Base-by-base conservation (phyloP, 768 basidiomycete species). In the Zangia roseola region DNA sequence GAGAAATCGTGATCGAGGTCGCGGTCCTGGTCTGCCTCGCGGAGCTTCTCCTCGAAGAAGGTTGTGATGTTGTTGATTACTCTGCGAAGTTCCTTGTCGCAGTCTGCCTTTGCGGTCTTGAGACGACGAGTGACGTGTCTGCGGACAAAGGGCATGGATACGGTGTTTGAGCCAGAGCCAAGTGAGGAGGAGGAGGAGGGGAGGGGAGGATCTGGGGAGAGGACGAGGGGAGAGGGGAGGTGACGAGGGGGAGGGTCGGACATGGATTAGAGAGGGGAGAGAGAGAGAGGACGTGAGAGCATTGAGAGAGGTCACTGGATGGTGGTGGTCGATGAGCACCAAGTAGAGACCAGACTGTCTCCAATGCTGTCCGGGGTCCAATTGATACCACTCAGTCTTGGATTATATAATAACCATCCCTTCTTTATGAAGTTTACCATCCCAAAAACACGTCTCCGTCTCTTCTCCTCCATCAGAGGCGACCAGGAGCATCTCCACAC, bases 61-160 rank as follows among this genome's bases (percentile, higher is more conserved):
- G 83, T 70, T 54, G 95, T 95, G 75, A 99, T 94, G 52, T 85
- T 91, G 70, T 91, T 86, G 51, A 94, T 92, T 64, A 97, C 89
- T 64, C 92, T 87, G 63, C 87, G 85, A 9, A 99, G 82, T 70
- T 97, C 93, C 75, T 89, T 90, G 81, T 99, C 93, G 76, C 95
- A 99, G 56, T 91, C 90, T 43, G 89, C 83, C 75, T 99, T 98
- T 49, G 95, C 94, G 4, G 87, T 88, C 73, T 85, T 88, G 69
- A 98, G 83, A 49, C 97, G 85, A 55, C 92, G 83, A 33, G 88
- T 91, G 61, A 98, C 91, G 74, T 97, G 94, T 47, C 92, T 83
- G 53, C 90, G 78, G 54, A 97, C 90, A 66, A 92, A 91, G 51
- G 90, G 89, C 90, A 92, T 92, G 45, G 90, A 90, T 45, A 92